Evolutionary conservation across 495 filamentous ascomycete species (phyloP).

Genomic region (Penicillium arizonense): DNA sequence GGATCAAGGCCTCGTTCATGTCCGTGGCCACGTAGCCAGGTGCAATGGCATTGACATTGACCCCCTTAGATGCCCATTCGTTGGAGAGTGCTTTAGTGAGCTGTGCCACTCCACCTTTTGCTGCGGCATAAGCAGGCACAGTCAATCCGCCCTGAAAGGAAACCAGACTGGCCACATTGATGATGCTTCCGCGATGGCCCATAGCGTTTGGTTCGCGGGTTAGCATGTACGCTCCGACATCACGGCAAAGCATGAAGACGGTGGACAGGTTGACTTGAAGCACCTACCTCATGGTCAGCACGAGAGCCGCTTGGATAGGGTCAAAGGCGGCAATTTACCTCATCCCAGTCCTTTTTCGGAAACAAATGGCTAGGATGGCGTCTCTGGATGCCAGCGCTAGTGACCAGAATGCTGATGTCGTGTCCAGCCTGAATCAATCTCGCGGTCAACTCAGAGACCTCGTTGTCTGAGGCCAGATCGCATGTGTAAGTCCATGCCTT

Average conservation of each 20-base stretch:
- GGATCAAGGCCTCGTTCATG: slow-evolving; percentile 84
- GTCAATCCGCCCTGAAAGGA: slow-evolving; percentile 91
- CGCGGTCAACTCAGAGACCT: too few relatives aligned
- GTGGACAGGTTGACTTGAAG: slow-evolving; percentile 81
- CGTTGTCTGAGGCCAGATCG: slow-evolving; percentile 59
- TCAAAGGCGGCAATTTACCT: too few relatives aligned
- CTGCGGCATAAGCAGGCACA: slow-evolving; percentile 86
- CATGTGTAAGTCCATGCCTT: too few relatives aligned
- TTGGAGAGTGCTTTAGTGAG: slow-evolving; percentile 86
- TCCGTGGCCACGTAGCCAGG: slow-evolving; percentile 84
- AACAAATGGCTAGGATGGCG: slow-evolving; percentile 76
- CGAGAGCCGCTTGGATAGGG: neutral
- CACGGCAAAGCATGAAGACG: slow-evolving; percentile 80
- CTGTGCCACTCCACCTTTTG: slow-evolving; percentile 83
- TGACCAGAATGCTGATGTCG: slow-evolving; percentile 74
- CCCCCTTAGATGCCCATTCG: slow-evolving; percentile 76
- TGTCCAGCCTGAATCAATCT: too few relatives aligned
- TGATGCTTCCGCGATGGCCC: slow-evolving; percentile 69
- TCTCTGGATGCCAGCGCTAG: slow-evolving; percentile 82
- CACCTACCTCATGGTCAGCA: too few relatives aligned
- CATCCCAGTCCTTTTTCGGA: slow-evolving; percentile 79
- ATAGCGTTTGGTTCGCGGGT: slow-evolving; percentile 48
- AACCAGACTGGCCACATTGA: slow-evolving; percentile 83
- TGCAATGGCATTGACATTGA: slow-evolving; percentile 79
- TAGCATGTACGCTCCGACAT: slow-evolving; percentile 84